Percentiles rank a stretch among this genome's conserved stretches.
These are phyloP conservation scores for Tagetes patula DNA, from an alignment of 129 eudicot species.

Conservation along the genomic window DNA sequence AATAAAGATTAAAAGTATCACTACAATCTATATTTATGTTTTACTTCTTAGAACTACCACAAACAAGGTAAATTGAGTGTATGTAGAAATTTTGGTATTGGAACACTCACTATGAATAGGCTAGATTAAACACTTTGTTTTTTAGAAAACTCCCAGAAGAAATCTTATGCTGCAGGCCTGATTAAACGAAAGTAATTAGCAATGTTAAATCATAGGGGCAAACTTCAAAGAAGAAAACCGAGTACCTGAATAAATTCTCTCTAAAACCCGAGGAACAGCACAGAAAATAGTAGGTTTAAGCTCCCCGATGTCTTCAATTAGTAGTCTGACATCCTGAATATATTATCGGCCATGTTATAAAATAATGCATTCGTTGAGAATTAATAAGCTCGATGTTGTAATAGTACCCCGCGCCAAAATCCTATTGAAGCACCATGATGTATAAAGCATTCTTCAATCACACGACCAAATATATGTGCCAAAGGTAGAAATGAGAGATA, in stretches of 20 bases:
- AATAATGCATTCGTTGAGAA: not conserved
- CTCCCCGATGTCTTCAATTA: constrained; percentile 80
- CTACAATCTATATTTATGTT: not conserved
- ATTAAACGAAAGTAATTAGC: constrained; percentile 24
- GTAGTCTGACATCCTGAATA: constrained; percentile 76
- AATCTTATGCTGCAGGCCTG: constrained; percentile 85
- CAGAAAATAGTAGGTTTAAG: constrained; percentile 89
- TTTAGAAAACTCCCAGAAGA: constrained; percentile 70
- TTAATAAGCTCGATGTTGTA: not conserved
- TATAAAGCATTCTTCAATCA: constrained; percentile 82
- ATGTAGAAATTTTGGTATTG: constrained; percentile 3
- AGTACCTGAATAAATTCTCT: constrained; percentile 84
- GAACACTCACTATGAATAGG: constrained; percentile 71
- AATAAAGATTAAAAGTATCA: not conserved
- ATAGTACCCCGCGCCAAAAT: constrained; percentile 98
- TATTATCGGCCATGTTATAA: constrained; percentile 15
- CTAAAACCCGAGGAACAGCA: constrained; percentile 98
- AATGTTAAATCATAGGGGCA: not conserved
- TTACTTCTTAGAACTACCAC: not conserved
- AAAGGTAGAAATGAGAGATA: constrained; percentile 91
- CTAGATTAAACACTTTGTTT: constrained; percentile 63
- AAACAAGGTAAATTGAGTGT: not conserved
- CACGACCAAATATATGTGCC: constrained; percentile 97
- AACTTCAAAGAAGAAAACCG: not conserved
- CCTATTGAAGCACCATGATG: constrained; percentile 87